Evolutionary conservation across 768 basidiomycete species (phyloP).

Genomic region (Termitomyces sp.): DNA sequence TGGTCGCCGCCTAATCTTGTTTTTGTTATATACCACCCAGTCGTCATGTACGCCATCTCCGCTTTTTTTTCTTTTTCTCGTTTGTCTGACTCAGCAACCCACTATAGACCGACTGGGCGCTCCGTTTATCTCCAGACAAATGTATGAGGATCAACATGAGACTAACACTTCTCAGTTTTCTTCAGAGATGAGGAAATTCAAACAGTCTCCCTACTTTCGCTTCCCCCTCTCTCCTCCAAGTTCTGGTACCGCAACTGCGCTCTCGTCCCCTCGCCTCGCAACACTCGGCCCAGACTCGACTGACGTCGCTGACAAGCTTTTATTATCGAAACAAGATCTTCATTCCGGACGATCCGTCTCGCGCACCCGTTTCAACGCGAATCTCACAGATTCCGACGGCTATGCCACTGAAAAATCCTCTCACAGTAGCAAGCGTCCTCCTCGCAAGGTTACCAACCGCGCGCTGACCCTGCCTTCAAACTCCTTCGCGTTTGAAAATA

Average conservation of each 20-base stretch:
- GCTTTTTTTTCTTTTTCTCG: constrained; percentile 23
- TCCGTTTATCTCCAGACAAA: constrained; percentile 15
- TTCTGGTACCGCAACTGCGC: constrained; percentile 37
- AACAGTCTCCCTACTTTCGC: constrained; percentile 25
- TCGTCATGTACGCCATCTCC: background rate
- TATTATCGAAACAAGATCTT: constrained; percentile 12
- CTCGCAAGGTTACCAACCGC: constrained; percentile 29
- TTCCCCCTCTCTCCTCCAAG: constrained; percentile 49
- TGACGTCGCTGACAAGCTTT: constrained; percentile 20
- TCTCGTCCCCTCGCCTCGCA: constrained; percentile 34
- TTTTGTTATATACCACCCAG: background rate
- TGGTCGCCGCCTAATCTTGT: background rate
- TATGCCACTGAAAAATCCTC: constrained; percentile 41
- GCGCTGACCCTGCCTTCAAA: constrained; percentile 36
- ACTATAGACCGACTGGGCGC: constrained; percentile 3
- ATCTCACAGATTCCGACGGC: constrained; percentile 41
- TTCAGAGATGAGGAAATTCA: constrained; percentile 19
- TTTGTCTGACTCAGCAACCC: constrained; percentile 12
- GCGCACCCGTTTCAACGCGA: constrained; percentile 26
- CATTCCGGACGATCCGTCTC: constrained; percentile 25
- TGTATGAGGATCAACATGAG: constrained; percentile 17
- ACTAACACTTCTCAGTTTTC: constrained; percentile 7
- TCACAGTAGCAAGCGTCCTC: constrained; percentile 22
- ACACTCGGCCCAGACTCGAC: constrained; percentile 24
- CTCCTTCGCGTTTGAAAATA: constrained; percentile 16